Evolutionary conservation across 2,329 filamentous ascomycete species (phyloP).

Genomic region (Apiospora aurea): DNA sequence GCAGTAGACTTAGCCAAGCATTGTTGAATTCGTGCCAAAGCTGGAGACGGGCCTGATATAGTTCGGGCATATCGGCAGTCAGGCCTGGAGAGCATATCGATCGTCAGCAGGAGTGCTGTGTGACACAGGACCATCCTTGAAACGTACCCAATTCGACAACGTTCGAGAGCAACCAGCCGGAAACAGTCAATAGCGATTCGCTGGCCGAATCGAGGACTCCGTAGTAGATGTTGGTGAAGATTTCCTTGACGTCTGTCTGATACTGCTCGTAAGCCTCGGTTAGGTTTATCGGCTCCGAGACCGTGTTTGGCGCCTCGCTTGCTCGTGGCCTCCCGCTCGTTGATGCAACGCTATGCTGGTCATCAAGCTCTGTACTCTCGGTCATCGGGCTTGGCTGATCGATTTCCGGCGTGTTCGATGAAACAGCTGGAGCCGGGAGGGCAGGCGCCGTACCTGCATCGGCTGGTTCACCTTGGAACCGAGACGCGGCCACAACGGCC

Average conservation of each 20-base stretch:
- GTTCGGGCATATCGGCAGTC: constrained; percentile 78
- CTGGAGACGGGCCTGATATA: constrained; percentile 78
- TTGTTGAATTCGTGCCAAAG: constrained; percentile 96
- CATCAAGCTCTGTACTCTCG: constrained; percentile 61
- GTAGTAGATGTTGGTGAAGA: constrained; percentile 74
- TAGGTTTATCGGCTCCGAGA: constrained; percentile 42
- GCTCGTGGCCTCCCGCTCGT: constrained; percentile 55
- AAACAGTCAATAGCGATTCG: constrained; percentile 59
- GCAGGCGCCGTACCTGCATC: constrained; percentile 65
- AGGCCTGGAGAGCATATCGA: constrained; percentile 66
- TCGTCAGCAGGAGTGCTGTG: background rate
- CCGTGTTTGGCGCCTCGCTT: constrained; percentile 45
- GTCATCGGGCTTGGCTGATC: constrained; percentile 69
- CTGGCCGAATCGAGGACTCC: constrained; percentile 58
- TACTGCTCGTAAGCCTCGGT: constrained; percentile 75
- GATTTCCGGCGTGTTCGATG: constrained; percentile 61
- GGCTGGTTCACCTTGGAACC: constrained; percentile 71
- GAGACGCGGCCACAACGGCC: constrained; percentile 63
- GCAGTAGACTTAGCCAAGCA: constrained; percentile 84
- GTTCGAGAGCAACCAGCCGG: constrained; percentile 62
- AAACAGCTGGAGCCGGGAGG: constrained; percentile 55
- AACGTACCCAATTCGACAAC: constrained; percentile 63
- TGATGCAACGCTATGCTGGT: constrained; percentile 55
- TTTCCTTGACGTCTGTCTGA: constrained; percentile 65
- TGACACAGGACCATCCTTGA: background rate